These are phyloP conservation scores for Esteya vermicola DNA, from an alignment of 2,329 filamentous ascomycete genomes.

Conservation along the genomic window DNA sequence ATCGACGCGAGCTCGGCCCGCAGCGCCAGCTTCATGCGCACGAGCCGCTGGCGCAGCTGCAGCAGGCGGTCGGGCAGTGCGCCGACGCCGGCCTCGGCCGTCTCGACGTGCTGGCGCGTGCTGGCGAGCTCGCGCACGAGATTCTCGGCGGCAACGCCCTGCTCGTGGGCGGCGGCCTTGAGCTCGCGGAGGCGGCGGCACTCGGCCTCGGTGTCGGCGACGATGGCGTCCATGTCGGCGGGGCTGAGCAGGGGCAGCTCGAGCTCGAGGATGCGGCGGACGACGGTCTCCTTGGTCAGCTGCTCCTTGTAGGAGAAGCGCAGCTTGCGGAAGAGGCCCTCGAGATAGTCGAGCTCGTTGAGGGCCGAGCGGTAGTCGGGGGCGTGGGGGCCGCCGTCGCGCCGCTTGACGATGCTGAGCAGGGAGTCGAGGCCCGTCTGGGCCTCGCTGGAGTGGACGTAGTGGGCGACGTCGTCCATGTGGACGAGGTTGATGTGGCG, in stretches of 20 bases:
- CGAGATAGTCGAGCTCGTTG: slow-evolving; percentile 70
- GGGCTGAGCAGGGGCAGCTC: slow-evolving; percentile 74
- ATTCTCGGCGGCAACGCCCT: slow-evolving; percentile 58
- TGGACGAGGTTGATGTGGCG: slow-evolving; percentile 7
- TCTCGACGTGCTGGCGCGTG: slow-evolving; percentile 31
- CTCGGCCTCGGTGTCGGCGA: slow-evolving; percentile 45
- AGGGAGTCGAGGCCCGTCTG: slow-evolving; percentile 7
- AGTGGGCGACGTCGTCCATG: slow-evolving; percentile 8
- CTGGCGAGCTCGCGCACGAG: slow-evolving; percentile 42
- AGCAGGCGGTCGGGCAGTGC: slow-evolving; percentile 25
- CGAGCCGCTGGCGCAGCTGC: slow-evolving; percentile 8
- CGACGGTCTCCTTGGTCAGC: slow-evolving; percentile 96
- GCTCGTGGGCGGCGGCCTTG: slow-evolving; percentile 62
- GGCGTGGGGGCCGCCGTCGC: neutral
- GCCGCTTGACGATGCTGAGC: slow-evolving; percentile 6
- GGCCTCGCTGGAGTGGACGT: slow-evolving; percentile 5
- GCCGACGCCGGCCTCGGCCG: slow-evolving; percentile 31
- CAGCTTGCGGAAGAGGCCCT: slow-evolving; percentile 88
- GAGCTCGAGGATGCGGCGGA: slow-evolving; percentile 81
- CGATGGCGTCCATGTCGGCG: slow-evolving; percentile 67
- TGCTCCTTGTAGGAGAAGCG: slow-evolving; percentile 97
- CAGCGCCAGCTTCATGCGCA: slow-evolving; percentile 48
- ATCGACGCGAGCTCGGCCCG: slow-evolving; percentile 54
- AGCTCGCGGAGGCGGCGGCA: slow-evolving; percentile 67
- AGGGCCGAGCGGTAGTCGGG: slow-evolving; percentile 9